These are phyloP conservation scores for Aspergillus nidulans DNA, from an alignment of 495 filamentous ascomycete species.

Conservation along the genomic window DNA sequence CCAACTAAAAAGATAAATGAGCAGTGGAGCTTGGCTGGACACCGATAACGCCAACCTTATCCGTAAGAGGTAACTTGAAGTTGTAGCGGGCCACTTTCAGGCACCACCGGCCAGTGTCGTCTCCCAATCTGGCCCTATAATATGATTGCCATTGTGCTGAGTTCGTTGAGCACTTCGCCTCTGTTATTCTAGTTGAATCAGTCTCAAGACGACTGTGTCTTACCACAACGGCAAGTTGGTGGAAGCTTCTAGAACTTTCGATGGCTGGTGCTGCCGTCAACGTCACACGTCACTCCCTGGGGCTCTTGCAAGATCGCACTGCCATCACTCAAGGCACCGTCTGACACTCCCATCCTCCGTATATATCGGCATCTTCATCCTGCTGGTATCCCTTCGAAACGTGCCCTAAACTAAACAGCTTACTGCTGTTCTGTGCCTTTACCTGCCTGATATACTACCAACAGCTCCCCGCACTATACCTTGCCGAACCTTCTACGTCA, in stretches of 20 bases:
- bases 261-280: conserved; percentile 21
- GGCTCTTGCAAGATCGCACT: conserved; percentile 11
- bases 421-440: neutral
- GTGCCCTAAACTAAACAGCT: neutral
- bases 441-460: neutral
- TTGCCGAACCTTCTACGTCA: conserved; percentile 37
- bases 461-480: conserved; percentile 3
- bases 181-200: neutral
- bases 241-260: conserved; percentile 41
- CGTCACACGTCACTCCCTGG: conserved; percentile 26
- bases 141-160: neutral
- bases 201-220: neutral
- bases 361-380: neutral
- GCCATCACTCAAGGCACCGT: conserved; percentile 10
- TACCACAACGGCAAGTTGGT: neutral
- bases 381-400: neutral
- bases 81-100: neutral
- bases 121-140: conserved; percentile 3
- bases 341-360: neutral
- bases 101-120: neutral
- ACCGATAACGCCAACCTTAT: conserved; percentile 1
- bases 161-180: neutral
- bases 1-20: neutral
- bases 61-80: conserved; percentile 2
- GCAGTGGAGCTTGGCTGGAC: neutral